Base-by-base conservation (phyloP, 139 green algal species). In the Micractinium sp. region DNA sequence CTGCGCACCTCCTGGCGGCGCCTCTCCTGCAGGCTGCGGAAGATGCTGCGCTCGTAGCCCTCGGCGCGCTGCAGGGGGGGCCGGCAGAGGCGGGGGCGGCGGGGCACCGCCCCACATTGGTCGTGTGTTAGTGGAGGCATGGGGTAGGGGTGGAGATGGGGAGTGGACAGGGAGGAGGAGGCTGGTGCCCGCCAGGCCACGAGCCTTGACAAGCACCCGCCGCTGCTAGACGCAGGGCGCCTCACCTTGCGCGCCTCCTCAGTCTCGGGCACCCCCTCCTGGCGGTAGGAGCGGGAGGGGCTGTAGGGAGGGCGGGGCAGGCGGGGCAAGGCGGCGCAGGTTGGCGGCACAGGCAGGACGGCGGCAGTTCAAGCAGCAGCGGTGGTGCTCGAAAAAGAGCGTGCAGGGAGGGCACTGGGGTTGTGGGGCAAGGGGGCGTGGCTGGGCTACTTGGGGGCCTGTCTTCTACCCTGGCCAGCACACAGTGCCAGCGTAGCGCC, bases 201-300 rank as follows among this genome's bases (percentile, higher is more conserved):
- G 47, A 56, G 47, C 47, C 9, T 56, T 56, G 47, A 56, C 47
- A 56, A 16, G 7, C 5, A 5, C 47, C 47, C 47, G 47, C 47
- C 47, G 47, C 47, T 9, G 9, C 9, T 56, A 9, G n/a, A n/a
- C n/a, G 47, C 47, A 56, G 47, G 47, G 47, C 9, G 47, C 47
- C 74, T n/a, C 74, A 80, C 74, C 74, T 53, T 25, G 33, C 15
- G 16, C 33, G 31, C 38, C 38, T 87, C 67, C 22, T 79, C 66
- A 2, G 38, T 81, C 67, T 87, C 83, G 13, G 83, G 83, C 67
- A 87, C 83, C 4, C 83, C 81, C 81, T 86, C 83, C 83, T 87
- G 83, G 19, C 82, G 82, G 82, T 78, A 87, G 20, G 82, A n/a
- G 12, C 61, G 82, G 61, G 14, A 36, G 20, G 35, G 38, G 38